These are phyloP conservation scores for Daedalea quercina DNA, from an alignment of 768 basidiomycete species.

Conservation along the genomic window DNA sequence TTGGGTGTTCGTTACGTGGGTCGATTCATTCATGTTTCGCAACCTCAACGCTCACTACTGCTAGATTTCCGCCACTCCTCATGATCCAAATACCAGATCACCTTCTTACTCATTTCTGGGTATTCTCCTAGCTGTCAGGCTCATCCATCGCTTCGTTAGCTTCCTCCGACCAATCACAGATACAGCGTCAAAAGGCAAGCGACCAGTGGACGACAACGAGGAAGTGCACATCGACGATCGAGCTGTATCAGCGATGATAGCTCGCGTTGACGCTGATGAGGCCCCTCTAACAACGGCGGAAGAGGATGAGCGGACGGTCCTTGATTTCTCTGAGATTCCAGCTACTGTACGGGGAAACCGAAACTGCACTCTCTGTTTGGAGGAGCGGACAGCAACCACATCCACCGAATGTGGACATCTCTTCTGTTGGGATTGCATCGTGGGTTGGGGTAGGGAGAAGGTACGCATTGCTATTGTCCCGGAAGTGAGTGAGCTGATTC, in stretches of 20 bases:
- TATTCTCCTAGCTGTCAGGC: slow-evolving; percentile 57
- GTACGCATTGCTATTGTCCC: slow-evolving; percentile 26
- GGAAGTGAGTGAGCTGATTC: background rate
- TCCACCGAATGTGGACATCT: slow-evolving; percentile 87
- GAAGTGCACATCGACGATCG: slow-evolving; percentile 52
- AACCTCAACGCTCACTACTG: background rate
- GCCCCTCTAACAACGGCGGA: slow-evolving; percentile 53
- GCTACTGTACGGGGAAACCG: slow-evolving; percentile 46
- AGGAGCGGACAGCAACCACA: slow-evolving; percentile 76
- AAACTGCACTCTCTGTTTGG: slow-evolving; percentile 79
- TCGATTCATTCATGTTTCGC: slow-evolving; percentile 1
- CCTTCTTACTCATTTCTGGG: slow-evolving; percentile 88
- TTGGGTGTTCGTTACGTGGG: slow-evolving; percentile 65
- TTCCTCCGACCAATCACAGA: slow-evolving; percentile 30
- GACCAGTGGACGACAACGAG: slow-evolving; percentile 23
- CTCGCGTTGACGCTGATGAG: slow-evolving; percentile 42
- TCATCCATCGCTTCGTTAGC: slow-evolving; percentile 52
- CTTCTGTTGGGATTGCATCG: slow-evolving; percentile 87
- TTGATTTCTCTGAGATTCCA: slow-evolving; percentile 55
- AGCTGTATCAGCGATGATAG: slow-evolving; percentile 52
- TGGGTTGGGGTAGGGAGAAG: slow-evolving; percentile 87
- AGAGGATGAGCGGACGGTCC: slow-evolving; percentile 61
- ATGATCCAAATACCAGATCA: slow-evolving; percentile 63
- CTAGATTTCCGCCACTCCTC: slow-evolving; percentile 69
- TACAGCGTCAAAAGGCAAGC: slow-evolving; percentile 27